A percentile compares a stretch with the other conserved stretches of the same genome.
Conservation (phyloP, 257 asterid species). For the Henckelia pumila region DNA sequence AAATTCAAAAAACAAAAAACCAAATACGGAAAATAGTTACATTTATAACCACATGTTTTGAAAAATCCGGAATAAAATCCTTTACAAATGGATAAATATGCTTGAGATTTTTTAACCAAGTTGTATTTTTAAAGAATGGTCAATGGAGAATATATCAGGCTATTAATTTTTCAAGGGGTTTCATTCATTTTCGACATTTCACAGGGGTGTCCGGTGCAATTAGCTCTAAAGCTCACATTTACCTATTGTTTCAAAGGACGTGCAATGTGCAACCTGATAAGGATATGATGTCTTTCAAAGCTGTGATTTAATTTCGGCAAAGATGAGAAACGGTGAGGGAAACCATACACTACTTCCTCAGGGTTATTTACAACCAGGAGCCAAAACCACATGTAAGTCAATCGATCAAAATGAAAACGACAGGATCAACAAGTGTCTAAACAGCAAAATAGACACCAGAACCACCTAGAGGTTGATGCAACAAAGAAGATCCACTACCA, state of each 20-base stretch:
- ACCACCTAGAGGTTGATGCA: constrained; percentile 63
- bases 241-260: neutral
- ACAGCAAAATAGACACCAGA: constrained; percentile 46
- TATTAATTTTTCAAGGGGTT: too few species aligned
- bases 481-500: constrained; percentile 51
- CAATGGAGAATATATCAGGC: too few species aligned
- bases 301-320: constrained; percentile 6
- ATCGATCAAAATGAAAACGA: constrained; percentile 12
- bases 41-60: too few species aligned
- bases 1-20: too few species aligned
- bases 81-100: too few species aligned
- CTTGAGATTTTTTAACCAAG: too few species aligned
- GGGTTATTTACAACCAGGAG: constrained; percentile 15
- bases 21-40: too few species aligned
- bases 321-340: neutral
- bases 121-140: too few species aligned
- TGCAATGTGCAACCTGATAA: neutral
- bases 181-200: too few species aligned
- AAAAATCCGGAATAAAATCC: too few species aligned
- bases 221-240: neutral
- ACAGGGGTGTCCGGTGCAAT: too few species aligned
- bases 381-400: constrained; percentile 14
- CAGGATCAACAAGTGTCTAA: constrained; percentile 2
- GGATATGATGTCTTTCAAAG: neutral
- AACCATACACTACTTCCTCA: neutral